phyloP scores from a whole-genome alignment of 352 stramenopile species.

The Pythium graminicola region DNA sequence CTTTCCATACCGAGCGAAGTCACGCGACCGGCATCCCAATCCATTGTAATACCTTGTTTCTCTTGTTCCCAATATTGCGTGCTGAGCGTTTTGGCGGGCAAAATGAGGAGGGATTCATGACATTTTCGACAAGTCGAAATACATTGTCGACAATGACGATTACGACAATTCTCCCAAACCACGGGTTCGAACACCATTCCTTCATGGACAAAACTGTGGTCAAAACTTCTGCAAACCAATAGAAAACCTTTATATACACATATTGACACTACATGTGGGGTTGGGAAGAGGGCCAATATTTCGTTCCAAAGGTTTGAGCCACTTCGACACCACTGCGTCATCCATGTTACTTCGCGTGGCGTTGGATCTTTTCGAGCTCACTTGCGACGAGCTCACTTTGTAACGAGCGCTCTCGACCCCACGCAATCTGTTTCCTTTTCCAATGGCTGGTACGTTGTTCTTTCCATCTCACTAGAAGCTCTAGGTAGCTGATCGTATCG shows the following conservation, averaged over 20 bases:
- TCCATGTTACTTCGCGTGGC: conserved; percentile 18
- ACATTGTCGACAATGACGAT: background rate
- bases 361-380: background rate
- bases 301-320: background rate
- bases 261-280: no score
- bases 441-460: conserved; percentile 15
- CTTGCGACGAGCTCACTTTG: conserved; percentile 4
- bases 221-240: no score
- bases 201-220: no score
- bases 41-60: conserved; percentile 33
- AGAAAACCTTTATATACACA: no score
- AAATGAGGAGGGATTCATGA: conserved; percentile 8
- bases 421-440: background rate
- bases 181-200: no score
- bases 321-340: conserved; percentile 23
- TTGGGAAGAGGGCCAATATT: background rate
- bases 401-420: conserved; percentile 2
- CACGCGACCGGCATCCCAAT: conserved; percentile 77
- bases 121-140: conserved; percentile 7
- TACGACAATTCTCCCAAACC: no score
- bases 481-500: background rate
- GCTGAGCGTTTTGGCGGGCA: conserved; percentile 10
- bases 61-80: background rate
- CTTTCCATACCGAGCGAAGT: conserved; percentile 77
- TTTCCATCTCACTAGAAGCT: background rate